Base-by-base conservation (phyloP, 2,329 filamentous ascomycete genomes). In the Penicillium sp. region DNA sequence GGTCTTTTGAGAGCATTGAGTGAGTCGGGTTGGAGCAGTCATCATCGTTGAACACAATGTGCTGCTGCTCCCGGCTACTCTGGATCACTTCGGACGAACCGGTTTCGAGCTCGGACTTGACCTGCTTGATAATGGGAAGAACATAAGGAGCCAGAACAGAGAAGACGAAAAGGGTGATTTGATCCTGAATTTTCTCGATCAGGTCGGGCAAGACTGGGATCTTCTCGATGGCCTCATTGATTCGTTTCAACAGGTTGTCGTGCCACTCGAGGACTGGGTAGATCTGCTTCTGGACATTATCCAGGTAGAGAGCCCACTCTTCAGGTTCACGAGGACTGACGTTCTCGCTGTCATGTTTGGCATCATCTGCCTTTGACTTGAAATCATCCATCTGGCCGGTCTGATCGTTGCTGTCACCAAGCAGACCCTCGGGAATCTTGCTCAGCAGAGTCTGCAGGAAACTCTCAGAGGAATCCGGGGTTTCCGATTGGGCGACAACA, bases 1-100 rank as follows among this genome's bases (percentile, higher is more conserved):
- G 92, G 68, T 97, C 92, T 78, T 97, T 97, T 57, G 91, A 92
- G 50, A 97, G 79, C 92, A 96, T 96, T 20, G 90, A 95, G 78
- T 97, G 92, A 1, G 92, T 97, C 0, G 92, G 93, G 68, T 97
- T 88, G 20, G 85, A 86, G 60, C 79, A 89, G 50, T 82, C 60
- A 68, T 95, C 88, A 62, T 97, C 87, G 43, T 89, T 76, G 74
- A 96, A 97, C 48, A 97, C 91, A 63, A 95, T 83, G 67, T 89
- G 85, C 76, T 96, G 92, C 78, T 96, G 88, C 50, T 88, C 84
- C 72, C 88, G 82, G 72, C 89, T 93, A 78, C 88, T 92, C 66
- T 90, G 81, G 61, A 97, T 96, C 67, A 97, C 89, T 73, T 96
- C 90, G 2, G 85, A 87, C 3, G 91, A 94, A 32, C 92, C 92